Base-by-base conservation (phyloP, 257 asterid species). In the Apocynum venetum region DNA sequence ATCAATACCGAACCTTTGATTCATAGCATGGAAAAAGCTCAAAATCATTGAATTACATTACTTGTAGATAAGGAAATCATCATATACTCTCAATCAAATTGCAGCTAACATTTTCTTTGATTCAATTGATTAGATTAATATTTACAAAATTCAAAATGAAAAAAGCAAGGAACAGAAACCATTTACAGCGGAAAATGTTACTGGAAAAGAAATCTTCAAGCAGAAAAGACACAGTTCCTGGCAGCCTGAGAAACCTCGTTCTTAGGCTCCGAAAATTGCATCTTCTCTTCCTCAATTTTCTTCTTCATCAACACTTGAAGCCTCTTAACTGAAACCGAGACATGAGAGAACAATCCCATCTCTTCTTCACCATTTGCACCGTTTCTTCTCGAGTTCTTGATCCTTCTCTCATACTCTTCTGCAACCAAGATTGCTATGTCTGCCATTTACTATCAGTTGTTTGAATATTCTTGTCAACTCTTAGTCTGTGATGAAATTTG, bases 371-470 rank as follows among this genome's bases (percentile, higher is more conserved):
- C 89, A 59, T 40, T 73, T 47, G 4, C 64, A 4, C 92, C 92
- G 40, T 6, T 70, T 79, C 79, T 87, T 76, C 91, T 89, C 20
- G 97, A 89, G 20, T 25, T 78, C 81, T 83, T 91, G 4, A 89
- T 86, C 87, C 91, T 88, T 79, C 96, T 92, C 82, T 92, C 95
- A 31, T 92, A 92, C 79, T 92, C 97, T 43, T 92, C 97, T 17
- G 96, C 97, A n/a, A 91, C 95, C 83, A 92, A 78, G 69, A 92
- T 89, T 57, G 97, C 96, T 60, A 90, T 92, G 71, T 92, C 97
- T 2, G 97, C 87, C 97, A 92, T 91, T 0, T 78, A 2, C 31
- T 70, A 17, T 70, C 66, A 19, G 40, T 25, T 6, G 66, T 83
- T 3, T 82, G 85, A 11, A 79, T 83, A 0, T 77, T 85, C 3